Evolutionary conservation across 1,284 basidiomycete species (phyloP), one percentile per base, ranked within the genome.

Genomic region (Waitea zeae): DNA sequence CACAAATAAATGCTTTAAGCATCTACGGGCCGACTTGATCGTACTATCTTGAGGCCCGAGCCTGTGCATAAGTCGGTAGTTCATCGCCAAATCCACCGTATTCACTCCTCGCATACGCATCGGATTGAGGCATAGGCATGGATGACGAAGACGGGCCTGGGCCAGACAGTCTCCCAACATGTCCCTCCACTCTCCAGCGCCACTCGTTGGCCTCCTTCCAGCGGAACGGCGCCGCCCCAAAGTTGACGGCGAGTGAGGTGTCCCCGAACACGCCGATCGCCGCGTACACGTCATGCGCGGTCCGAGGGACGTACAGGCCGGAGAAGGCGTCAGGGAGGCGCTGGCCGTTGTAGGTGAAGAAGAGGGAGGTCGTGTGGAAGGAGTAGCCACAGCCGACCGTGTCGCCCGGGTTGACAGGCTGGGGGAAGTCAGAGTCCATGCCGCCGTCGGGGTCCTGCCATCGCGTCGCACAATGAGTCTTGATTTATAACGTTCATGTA

Each of bases 341-440:
- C n/a, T 47, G 30, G 7, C 74, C 76, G 41, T 79, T 76, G 48
- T 67, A 63, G 3, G 76, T 79, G 57, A 61, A 79, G 56, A 80
- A 81, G 2, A 79, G 41, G 15, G 52, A 46, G 0, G 64, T 64
- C 0, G 56, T 51, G 15, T 50, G 45, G 40, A 72, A 73, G 40
- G 66, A 61, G 49, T 72, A 76, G 0, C 74, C 75, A 36, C 71
- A 75, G 3, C 76, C 74, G 30, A 79, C 45, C 2, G 53, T 64
- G 47, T 75, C 67, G 3, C 63, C 66, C 5, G 57, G 38, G 1
- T 39, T 42, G 38, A 67, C 53, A 22, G 44, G 46, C 3, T 45
- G 43, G 20, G 62, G 44, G 3, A 39, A 36, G 12, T 54, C 42
- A 30, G 52, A 41, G 48, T 17, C 29, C 11, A 6, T 6, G 9